phyloP scores from a whole-genome alignment of 2,329 filamentous ascomycete genomes.

The Balansia obtecta region DNA sequence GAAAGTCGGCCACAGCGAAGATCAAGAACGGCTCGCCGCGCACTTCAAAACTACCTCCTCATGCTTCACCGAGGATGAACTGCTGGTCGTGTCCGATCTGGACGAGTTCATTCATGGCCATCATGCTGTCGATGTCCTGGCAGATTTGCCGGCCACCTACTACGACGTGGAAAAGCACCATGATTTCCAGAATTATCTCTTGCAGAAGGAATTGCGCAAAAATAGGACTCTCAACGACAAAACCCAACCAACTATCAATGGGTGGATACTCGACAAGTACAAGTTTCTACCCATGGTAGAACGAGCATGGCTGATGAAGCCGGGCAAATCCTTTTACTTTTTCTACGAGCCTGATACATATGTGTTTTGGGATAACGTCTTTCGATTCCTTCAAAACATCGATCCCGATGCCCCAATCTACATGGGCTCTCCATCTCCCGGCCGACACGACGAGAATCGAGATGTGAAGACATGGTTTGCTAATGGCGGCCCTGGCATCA shows the following conservation, averaged over 20 bases:
- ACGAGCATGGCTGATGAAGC: constrained; percentile 32
- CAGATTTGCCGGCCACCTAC: constrained; percentile 16
- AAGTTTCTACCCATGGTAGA: constrained; percentile 46
- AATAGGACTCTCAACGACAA: constrained; percentile 21
- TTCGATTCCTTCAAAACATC: constrained; percentile 35
- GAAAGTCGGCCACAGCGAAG: constrained; percentile 21
- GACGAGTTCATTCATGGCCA: constrained; percentile 31
- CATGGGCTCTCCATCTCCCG: constrained; percentile 38
- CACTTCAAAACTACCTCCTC: constrained; percentile 40
- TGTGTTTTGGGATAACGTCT: constrained; percentile 26
- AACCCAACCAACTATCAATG: constrained; percentile 21
- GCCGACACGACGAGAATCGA: constrained; percentile 17
- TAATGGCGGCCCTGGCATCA: constrained; percentile 45
- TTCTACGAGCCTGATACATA: constrained; percentile 45
- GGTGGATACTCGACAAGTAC: constrained; percentile 43
- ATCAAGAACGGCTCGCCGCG: constrained; percentile 16
- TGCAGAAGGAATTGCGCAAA: constrained; percentile 22
- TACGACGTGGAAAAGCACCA: constrained; percentile 19
- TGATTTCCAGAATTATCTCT: constrained; percentile 27
- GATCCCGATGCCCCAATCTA: constrained; percentile 34
- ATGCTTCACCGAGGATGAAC: constrained; percentile 28
- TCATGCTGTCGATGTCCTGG: constrained; percentile 30
- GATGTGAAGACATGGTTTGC: constrained; percentile 33
- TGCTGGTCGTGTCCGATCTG: constrained; percentile 40
- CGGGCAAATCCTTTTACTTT: constrained; percentile 40